Percentiles rank a stretch among this genome's conserved stretches.
Evolutionary conservation across 2,329 filamentous ascomycete species (phyloP).

Genomic region (Curvularia spicifera): DNA sequence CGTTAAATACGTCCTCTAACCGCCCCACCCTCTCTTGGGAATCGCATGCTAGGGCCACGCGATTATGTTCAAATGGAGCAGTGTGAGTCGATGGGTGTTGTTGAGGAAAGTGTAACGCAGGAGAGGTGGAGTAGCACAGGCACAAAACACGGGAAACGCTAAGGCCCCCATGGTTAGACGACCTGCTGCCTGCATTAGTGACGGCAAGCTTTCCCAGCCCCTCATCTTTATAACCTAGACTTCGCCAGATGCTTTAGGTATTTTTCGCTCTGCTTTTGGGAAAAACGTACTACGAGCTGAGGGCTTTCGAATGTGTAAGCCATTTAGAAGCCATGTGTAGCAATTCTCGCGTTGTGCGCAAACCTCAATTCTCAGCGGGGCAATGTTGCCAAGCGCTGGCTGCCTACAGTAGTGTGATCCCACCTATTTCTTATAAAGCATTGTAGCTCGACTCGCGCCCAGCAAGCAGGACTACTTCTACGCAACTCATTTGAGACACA

Average conservation of each 20-base stretch:
- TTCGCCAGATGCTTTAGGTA: not conserved
- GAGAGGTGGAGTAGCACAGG: too few species aligned
- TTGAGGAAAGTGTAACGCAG: too few species aligned
- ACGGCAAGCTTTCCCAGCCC: not conserved
- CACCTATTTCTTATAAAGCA: not conserved
- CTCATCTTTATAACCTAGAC: not conserved
- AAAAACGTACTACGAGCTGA: not conserved
- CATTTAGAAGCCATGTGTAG: not conserved
- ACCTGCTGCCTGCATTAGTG: not conserved
- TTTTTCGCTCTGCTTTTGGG: not conserved
- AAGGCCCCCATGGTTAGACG: too few species aligned
- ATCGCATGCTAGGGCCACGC: too few species aligned
- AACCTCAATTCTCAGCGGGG: not conserved
- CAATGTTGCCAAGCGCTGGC: slow-evolving; percentile 8
- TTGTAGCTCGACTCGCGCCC: too few species aligned
- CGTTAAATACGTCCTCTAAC: too few species aligned
- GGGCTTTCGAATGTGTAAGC: not conserved
- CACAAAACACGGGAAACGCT: too few species aligned
- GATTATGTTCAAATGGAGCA: too few species aligned
- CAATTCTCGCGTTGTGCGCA: not conserved
- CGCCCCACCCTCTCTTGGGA: too few species aligned
- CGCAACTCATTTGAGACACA: not conserved
- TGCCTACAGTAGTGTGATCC: slow-evolving; percentile 1
- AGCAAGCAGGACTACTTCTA: not conserved
- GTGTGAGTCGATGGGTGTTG: too few species aligned